Evolutionary conservation across 352 stramenopile genomes (phyloP).

Genomic region (Peronospora tabacina): DNA sequence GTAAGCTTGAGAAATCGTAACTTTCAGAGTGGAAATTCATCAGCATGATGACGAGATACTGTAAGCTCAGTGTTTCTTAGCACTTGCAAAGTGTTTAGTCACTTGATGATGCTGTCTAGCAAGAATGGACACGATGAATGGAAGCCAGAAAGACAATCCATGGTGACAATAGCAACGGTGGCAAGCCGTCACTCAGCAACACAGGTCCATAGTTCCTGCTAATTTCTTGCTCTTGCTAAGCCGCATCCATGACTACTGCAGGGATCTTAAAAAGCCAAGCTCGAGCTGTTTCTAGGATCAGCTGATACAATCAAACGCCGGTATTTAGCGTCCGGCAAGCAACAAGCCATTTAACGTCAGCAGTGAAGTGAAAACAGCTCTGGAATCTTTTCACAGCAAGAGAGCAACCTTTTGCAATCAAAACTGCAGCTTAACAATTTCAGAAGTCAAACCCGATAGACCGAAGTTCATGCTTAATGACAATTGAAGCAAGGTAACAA

Average conservation of each 20-base stretch:
- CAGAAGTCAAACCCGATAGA: conserved; percentile 6
- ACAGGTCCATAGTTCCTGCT: neutral
- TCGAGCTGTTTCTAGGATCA: conserved; percentile 46
- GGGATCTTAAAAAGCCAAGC: conserved; percentile 70
- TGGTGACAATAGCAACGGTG: no score
- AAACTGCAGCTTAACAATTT: conserved; percentile 18
- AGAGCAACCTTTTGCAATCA: conserved; percentile 17
- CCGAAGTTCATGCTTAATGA: conserved; percentile 24
- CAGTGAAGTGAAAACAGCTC: no score
- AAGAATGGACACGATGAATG: no score
- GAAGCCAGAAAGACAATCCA: no score
- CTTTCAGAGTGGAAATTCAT: conserved; percentile 41
- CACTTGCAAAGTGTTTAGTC: neutral
- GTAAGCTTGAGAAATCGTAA: conserved; percentile 65
- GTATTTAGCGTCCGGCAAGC: conserved; percentile 7
- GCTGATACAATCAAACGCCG: conserved; percentile 8
- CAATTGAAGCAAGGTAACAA: conserved; percentile 20
- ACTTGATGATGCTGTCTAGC: neutral
- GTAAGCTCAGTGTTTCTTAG: conserved; percentile 15
- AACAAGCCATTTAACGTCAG: conserved; percentile 5
- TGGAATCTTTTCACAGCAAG: no score
- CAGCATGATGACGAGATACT: conserved; percentile 33
- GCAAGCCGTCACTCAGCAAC: conserved; percentile 40
- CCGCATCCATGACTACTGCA: neutral
- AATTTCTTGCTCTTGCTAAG: neutral